Evolutionary conservation across 805 yeast genomes (phyloP), one percentile per base, ranked within the genome.

Genomic region (Yarrowia deformans): DNA sequence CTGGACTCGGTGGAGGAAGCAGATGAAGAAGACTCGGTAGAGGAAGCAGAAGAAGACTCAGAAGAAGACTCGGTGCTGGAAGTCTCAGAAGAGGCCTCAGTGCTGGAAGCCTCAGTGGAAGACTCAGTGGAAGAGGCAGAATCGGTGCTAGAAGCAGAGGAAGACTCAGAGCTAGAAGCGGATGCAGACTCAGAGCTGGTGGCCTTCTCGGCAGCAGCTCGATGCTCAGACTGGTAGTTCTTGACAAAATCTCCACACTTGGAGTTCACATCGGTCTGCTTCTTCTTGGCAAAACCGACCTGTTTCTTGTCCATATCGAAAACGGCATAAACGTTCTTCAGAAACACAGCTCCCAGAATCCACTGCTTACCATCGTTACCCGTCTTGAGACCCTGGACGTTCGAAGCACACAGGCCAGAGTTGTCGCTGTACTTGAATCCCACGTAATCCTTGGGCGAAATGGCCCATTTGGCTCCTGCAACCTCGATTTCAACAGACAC

Each of bases 291-390:
- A 68, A 88, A 82, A 0, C 90, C 90, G 58, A 88, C 79, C 71
- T 75, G 73, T 56, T 77, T 79, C n/a, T 81, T 73, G 63, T 82
- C 85, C 69, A 85, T 79, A 72, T 88, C 88, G 72, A 87, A 88
- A 14, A 86, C 85, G 1, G 87, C 81, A 74, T 86, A 88, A 68
- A 82, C 86, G 40, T 81, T 80, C 70, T 83, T 83, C 72, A 88
- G 76, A 73, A 88, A 88, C 2, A 86, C 80, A n/a, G 86, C 88
- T 6, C 92, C 92, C 48, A 88, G 77, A 67, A 88, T 83, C 91
- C 91, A 88, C 0, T 82, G 75, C 18, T 79, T 79, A 67, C 80
- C 77, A 16, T 76, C 73, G 42, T 75, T 75, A 12, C 81, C 76
- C 14, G 79, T 73, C 35, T 79, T 78, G n/a, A 83, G 74, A 10